These are phyloP conservation scores for Camellia japonica DNA, from an alignment of 148 eudicot genomes.

Conservation along the genomic window DNA sequence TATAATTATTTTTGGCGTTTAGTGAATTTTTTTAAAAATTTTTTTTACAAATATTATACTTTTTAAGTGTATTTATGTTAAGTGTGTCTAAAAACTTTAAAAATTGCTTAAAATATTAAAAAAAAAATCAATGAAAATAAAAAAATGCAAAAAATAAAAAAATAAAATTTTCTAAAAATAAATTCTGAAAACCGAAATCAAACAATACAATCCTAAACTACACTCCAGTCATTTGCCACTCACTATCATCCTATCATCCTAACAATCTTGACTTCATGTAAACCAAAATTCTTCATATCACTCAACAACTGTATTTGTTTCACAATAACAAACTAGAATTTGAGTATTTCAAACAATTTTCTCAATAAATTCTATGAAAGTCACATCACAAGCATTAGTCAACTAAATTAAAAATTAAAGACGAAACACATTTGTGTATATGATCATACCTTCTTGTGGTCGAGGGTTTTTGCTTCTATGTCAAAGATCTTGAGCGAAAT, in stretches of 20 bases:
- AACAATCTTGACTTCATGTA: not conserved
- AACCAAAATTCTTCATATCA: not conserved
- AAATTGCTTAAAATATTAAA: too few relatives aligned
- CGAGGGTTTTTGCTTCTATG: slow-evolving; percentile 27
- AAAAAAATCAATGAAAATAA: too few relatives aligned
- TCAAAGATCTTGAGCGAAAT: slow-evolving; percentile 28
- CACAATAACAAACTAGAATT: not conserved
- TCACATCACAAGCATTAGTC: not conserved
- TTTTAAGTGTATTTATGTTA: too few relatives aligned
- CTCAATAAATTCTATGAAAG: not conserved
- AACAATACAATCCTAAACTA: not conserved
- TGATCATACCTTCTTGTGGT: slow-evolving; percentile 20
- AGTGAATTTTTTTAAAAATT: too few relatives aligned
- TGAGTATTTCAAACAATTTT: not conserved
- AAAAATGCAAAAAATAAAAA: too few relatives aligned
- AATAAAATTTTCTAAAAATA: too few relatives aligned
- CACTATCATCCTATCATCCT: too few relatives aligned
- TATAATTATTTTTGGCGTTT: too few relatives aligned
- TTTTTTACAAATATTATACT: too few relatives aligned
- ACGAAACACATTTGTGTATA: not conserved
- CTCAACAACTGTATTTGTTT: not conserved
- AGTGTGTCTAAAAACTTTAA: too few relatives aligned
- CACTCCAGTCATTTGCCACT: too few relatives aligned
- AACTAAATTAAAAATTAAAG: not conserved
- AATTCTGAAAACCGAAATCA: too few relatives aligned